Evolutionary conservation across 208 protist genomes (phyloP).

Genomic region (Acanthamoeba castellanii): DNA sequence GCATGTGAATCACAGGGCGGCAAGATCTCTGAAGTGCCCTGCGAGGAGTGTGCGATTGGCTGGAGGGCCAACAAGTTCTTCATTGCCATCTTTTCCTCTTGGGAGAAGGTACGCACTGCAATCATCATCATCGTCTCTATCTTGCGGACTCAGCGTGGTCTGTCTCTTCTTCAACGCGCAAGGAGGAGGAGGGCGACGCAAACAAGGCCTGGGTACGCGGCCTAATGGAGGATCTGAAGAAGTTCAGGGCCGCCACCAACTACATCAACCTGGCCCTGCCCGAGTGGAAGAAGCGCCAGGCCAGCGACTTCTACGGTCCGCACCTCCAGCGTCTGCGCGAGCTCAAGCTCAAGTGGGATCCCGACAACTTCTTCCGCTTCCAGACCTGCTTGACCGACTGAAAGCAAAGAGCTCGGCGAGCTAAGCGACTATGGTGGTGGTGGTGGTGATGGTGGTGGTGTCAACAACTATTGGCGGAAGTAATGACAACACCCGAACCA

Average conservation of each 20-base stretch:
- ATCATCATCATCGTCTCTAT: background rate
- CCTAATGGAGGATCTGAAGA: background rate
- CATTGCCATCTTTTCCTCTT: background rate
- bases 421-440: too few relatives aligned
- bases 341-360: slow-evolving; percentile 18
- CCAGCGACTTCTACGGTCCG: background rate
- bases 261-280: slow-evolving; percentile 32
- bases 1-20: slow-evolving; percentile 1
- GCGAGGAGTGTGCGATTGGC: background rate
- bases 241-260: background rate
- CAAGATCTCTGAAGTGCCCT: background rate
- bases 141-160: background rate
- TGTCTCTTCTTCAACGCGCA: background rate
- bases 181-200: background rate
- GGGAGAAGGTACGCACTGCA: background rate
- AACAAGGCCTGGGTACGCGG: slow-evolving; percentile 3
- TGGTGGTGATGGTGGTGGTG: too few relatives aligned
- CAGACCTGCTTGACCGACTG: too few relatives aligned
- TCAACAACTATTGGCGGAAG: too few relatives aligned
- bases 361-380: background rate
- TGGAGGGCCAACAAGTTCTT: background rate
- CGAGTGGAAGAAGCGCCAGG: background rate
- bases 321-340: background rate
- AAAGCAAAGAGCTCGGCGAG: too few relatives aligned
- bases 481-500: too few relatives aligned